Conservation (phyloP, 768 basidiomycete genomes). For the Lentinula sp. region DNA sequence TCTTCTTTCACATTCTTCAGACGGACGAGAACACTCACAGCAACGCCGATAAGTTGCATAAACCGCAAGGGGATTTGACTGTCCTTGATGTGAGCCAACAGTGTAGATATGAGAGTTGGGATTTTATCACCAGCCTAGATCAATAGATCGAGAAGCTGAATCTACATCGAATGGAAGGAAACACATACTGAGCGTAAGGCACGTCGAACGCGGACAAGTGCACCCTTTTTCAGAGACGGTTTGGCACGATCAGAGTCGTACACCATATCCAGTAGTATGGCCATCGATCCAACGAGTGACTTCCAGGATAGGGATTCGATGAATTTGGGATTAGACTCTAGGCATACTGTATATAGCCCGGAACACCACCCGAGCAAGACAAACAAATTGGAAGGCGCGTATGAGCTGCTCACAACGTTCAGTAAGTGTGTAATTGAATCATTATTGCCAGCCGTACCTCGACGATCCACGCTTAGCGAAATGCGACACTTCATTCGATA, state of each 20-base stretch:
- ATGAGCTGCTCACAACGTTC: conserved; percentile 29
- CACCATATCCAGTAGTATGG: conserved; percentile 57
- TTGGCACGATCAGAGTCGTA: conserved; percentile 48
- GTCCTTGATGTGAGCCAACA: conserved; percentile 47
- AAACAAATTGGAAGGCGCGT: conserved; percentile 56
- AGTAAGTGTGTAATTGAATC: not conserved
- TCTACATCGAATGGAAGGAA: conserved; percentile 25
- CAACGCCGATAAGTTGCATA: conserved; percentile 56
- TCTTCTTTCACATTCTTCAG: conserved; percentile 51
- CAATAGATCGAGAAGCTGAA: conserved; percentile 19
- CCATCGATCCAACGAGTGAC: conserved; percentile 49
- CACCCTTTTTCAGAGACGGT: conserved; percentile 52
- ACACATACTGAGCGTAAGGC: conserved; percentile 57
- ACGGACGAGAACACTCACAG: conserved; percentile 65
- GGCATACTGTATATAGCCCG: conserved; percentile 50
- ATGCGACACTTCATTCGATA: conserved; percentile 58
- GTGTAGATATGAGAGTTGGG: conserved; percentile 41
- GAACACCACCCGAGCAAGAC: conserved; percentile 71
- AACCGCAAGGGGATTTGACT: conserved; percentile 32
- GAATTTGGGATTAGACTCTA: conserved; percentile 39
- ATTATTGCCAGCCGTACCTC: conserved; percentile 38
- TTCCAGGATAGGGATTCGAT: conserved; percentile 42
- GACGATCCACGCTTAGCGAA: conserved; percentile 46
- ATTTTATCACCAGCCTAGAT: conserved; percentile 37
- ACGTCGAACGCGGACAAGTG: conserved; percentile 55